Evolutionary conservation across 2,329 filamentous ascomycete species (phyloP), one percentile per base, ranked within the genome.

Genomic region (Trichoderma afroharzianum): DNA sequence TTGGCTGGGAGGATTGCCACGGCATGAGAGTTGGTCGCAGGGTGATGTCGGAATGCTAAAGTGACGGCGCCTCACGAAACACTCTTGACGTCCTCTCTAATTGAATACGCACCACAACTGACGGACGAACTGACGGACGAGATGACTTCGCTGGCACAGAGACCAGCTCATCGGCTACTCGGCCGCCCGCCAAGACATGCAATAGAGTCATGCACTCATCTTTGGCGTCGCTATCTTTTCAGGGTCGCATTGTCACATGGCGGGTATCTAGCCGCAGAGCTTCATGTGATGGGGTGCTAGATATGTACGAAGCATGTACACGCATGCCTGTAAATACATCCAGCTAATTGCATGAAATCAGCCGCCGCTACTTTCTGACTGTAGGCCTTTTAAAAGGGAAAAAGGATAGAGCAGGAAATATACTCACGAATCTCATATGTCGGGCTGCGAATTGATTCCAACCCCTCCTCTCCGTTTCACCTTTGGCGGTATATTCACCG

Each of bases 171-270:
- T 68, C 66, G 66, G 66, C 57, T 68, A 68, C 24, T n/a, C 66
- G 66, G 66, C 66, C 6, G 39, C 55, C 66, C 6, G 66, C 66
- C 66, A 68, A 68, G 55, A 21, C 36, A 68, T 68, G 55, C 66
- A 68, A 24, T 33, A 55, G 66, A 68, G 55, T 68, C 66, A 68
- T 68, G 66, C 66, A 61, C 66, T 68, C 36, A 68, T 68, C 33
- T 33, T 47, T 33, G 33, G 33, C 18, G 55, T 61, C 55, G 55
- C 55, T 57, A 47, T 61, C 36, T 33, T 15, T 68, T 61, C 66
- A 50, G 55, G 33, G 66, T 68, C 39, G 26, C 66, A 68, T 68
- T 36, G 55, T 68, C 66, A 61, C 66, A 68, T 61, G 55, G 55
- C 55, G 66, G 66, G 66, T 50, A 61, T 68, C 66, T 59, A 33